These are phyloP conservation scores for Hemisphaericaspora xylanilytica DNA, from an alignment of 1,139 yeast species.

Conservation along the genomic window DNA sequence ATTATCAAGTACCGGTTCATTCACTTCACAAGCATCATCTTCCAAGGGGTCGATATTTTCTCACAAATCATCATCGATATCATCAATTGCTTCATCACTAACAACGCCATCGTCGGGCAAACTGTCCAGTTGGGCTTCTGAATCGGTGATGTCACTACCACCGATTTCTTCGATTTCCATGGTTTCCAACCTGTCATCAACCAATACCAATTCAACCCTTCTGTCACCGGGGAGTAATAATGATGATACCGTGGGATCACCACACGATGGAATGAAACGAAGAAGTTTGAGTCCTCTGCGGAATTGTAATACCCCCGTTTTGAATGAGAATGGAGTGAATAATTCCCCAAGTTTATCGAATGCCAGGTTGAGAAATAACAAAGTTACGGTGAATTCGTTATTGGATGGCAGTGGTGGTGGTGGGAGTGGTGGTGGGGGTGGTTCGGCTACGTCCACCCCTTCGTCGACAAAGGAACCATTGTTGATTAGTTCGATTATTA, in stretches of 20 bases:
- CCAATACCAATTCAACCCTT: not conserved
- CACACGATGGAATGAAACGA: constrained; percentile 10
- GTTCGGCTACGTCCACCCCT: not conserved
- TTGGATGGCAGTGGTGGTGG: constrained; percentile 25
- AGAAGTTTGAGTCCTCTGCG: constrained; percentile 7
- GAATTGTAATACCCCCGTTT: no score
- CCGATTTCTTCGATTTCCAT: not conserved
- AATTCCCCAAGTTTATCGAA: not conserved
- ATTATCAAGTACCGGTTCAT: constrained; percentile 18
- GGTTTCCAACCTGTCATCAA: no score
- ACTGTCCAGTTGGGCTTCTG: not conserved
- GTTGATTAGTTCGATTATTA: constrained; percentile 17
- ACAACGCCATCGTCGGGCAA: constrained; percentile 2
- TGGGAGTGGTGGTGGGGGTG: no score
- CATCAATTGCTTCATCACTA: constrained; percentile 31
- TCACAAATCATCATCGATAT: constrained; percentile 30
- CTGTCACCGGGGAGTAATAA: constrained; percentile 1
- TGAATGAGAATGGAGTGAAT: no score
- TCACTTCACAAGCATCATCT: constrained; percentile 32
- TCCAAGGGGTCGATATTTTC: constrained; percentile 33
- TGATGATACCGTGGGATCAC: constrained; percentile 3
- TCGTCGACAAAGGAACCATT: constrained; percentile 13
- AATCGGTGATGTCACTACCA: not conserved
- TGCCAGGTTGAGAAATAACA: constrained; percentile 11
- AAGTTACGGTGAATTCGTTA: constrained; percentile 34